These are phyloP conservation scores for Globisporangium rhizosaccharum DNA, from an alignment of 352 stramenopile species.

Conservation along the genomic window DNA sequence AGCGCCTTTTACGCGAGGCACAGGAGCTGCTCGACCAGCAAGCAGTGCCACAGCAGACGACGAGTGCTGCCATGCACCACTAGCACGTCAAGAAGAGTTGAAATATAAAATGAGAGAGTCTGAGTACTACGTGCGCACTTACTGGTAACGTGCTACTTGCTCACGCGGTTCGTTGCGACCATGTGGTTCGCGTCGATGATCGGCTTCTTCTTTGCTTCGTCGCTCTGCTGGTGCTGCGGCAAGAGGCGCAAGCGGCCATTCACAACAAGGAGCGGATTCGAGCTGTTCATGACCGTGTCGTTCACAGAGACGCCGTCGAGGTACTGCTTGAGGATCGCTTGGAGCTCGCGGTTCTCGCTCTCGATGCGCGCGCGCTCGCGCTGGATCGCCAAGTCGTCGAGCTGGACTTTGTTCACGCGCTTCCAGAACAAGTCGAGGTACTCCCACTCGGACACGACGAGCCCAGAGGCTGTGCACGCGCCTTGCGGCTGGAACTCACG, in stretches of 20 bases:
- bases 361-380: conserved; percentile 82
- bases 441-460: too few species aligned
- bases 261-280: conserved; percentile 73
- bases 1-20: too few species aligned
- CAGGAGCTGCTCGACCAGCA: too few species aligned
- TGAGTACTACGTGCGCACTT: too few species aligned
- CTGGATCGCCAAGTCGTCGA: conserved; percentile 90
- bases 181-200: conserved; percentile 82
- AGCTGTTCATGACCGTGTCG: conserved; percentile 84
- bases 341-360: conserved; percentile 69
- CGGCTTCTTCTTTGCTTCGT: conserved; percentile 87
- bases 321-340: conserved; percentile 91
- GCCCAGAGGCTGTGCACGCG: too few species aligned
- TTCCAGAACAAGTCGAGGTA: conserved; percentile 87
- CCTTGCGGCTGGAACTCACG: too few species aligned
- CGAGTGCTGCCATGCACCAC: too few species aligned
- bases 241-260: too few species aligned
- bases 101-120: too few species aligned
- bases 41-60: too few species aligned
- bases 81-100: too few species aligned
- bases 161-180: conserved; percentile 67
- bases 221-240: too few species aligned
- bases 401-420: conserved; percentile 92
- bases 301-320: conserved; percentile 91
- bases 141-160: conserved; percentile 25